Base-by-base conservation (phyloP, 495 filamentous ascomycete species). In the Neurospora sp. region DNA sequence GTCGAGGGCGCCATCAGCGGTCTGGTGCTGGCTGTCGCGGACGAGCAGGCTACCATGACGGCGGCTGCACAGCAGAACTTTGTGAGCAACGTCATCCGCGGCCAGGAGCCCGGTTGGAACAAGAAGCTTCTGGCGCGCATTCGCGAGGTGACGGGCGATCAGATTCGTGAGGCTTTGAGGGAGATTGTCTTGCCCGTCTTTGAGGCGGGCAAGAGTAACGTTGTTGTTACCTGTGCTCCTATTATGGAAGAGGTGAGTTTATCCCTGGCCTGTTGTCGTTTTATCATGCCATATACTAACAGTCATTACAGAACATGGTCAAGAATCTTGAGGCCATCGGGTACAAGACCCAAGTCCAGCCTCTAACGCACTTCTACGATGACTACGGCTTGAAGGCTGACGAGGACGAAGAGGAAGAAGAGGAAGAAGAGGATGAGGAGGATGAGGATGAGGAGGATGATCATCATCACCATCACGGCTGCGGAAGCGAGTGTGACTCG, bases 1-100 rank as follows among this genome's bases (percentile, higher is more conserved):
- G 86, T 98, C 14, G 95, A 98, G 80, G 95, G 93, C 38, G 93
- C 95, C 20, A 91, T 98, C 74, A 95, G 92, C 77, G 90, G 89
- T 72, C 92, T 99, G 71, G 92, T 98, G 12, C 88, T 94, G 48
- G 86, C 82, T 41, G 91, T 93, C 74, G 96, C 94, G 16, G 93
- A 97, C 75, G 91, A 94, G 74, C 93, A 98, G 80, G 86, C 89
- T 31, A 97, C 92, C 16, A 92, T 95, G 85, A 86, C 89, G 14
- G 86, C 85, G 18, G 95, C 96, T 1, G 95, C 93, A 68, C 86
- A 90, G 80, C 87, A 89, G 73, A 93, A 92, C 77, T 98, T 97
- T 80, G 85, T 94, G 14, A 88, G 91, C 71, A 87, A 92, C 76
- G 96, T 96, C 12, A 85, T 98, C 39, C 85, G 90, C 27, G 91